These are phyloP conservation scores for Lichtheimia ramosa DNA, from an alignment of 371 early-diverging fungal genomes.

Conservation along the genomic window DNA sequence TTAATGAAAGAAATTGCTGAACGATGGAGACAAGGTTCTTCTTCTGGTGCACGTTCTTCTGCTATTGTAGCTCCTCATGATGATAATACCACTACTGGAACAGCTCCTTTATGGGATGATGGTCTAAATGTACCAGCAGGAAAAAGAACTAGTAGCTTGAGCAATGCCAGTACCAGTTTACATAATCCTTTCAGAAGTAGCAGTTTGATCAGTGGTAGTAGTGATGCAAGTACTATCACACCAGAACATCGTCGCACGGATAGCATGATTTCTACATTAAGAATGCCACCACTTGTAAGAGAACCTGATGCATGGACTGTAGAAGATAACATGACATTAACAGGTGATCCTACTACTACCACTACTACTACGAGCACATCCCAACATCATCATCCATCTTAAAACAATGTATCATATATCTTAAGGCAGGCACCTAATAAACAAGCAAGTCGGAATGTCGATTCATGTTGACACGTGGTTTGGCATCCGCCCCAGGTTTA, in stretches of 20 bases:
- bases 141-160: background rate
- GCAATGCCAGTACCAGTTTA: background rate
- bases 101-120: too few species aligned
- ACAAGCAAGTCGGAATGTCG: too few species aligned
- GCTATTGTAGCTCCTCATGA: background rate
- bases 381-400: too few species aligned
- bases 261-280: conserved; percentile 5
- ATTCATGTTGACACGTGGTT: too few species aligned
- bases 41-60: conserved; percentile 11
- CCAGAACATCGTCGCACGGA: conserved; percentile 5
- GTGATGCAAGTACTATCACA: too few species aligned
- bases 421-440: too few species aligned
- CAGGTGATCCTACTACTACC: background rate
- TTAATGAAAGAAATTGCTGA: conserved; percentile 16
- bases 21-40: conserved; percentile 15
- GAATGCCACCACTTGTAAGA: conserved; percentile 3
- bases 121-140: too few species aligned
- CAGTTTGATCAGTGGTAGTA: too few species aligned
- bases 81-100: background rate
- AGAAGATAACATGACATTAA: conserved; percentile 4
- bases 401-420: too few species aligned
- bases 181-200: conserved; percentile 2
- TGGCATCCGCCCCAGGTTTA: too few species aligned
- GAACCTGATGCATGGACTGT: conserved; percentile 9
- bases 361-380: background rate